Conservation (phyloP, 2,329 filamentous ascomycete genomes). For the Podosphaera xanthii region DNA sequence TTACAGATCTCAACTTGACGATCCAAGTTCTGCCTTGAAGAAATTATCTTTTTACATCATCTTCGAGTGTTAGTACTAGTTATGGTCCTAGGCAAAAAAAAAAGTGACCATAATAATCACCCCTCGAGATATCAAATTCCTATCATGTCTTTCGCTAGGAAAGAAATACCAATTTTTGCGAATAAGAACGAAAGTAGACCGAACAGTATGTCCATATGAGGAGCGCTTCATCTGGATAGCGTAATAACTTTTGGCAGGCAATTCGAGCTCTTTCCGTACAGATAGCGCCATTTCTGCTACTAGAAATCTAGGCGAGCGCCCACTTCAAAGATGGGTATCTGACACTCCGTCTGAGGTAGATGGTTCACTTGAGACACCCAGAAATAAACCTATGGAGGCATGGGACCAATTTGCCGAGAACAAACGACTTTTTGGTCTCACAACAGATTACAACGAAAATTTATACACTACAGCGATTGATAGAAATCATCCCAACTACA, state of each 20-base stretch:
- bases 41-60: not conserved
- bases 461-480: slow-evolving; percentile 87
- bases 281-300: slow-evolving; percentile 71
- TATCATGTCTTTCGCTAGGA: slow-evolving; percentile 36
- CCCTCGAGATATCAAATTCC: slow-evolving; percentile 21
- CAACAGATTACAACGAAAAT: slow-evolving; percentile 80
- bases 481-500: slow-evolving; percentile 61
- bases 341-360: slow-evolving; percentile 38
- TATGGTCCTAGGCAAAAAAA: slow-evolving; percentile 36
- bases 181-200: slow-evolving; percentile 26
- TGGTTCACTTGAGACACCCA: slow-evolving; percentile 39
- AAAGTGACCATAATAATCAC: slow-evolving; percentile 21
- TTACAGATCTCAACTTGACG: not conserved
- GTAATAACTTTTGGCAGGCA: slow-evolving; percentile 26
- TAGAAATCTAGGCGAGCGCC: slow-evolving; percentile 44
- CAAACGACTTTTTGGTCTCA: slow-evolving; percentile 66
- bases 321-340: slow-evolving; percentile 63
- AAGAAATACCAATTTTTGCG: slow-evolving; percentile 29
- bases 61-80: slow-evolving; percentile 13
- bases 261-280: slow-evolving; percentile 51
- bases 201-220: slow-evolving; percentile 27
- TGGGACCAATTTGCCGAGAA: slow-evolving; percentile 96
- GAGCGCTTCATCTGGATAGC: not conserved
- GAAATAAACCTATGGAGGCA: slow-evolving; percentile 10
- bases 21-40: not conserved